Conservation (phyloP, 306 rosid genomes). For the Hippophae gyantsensis region DNA sequence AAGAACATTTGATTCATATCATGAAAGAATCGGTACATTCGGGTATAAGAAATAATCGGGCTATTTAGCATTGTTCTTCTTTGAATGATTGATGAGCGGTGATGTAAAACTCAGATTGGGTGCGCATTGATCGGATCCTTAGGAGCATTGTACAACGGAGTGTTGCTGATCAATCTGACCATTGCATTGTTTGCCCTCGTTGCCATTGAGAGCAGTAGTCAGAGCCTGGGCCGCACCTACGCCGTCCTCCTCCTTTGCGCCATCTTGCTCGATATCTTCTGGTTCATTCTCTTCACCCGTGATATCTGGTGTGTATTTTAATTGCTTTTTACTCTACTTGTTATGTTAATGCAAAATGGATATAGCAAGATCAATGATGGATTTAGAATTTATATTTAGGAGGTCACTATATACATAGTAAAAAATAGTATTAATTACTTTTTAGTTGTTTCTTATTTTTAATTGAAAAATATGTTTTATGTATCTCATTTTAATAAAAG, state of each 20-base stretch:
- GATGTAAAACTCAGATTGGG: conserved; percentile 41
- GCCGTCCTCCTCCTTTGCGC: conserved; percentile 78
- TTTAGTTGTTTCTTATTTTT: no score
- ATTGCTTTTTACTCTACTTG: background rate
- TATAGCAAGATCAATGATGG: background rate
- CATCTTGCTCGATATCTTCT: conserved; percentile 54
- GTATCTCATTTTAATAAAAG: no score
- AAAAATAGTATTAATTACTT: no score
- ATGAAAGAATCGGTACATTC: background rate
- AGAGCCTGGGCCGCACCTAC: conserved; percentile 90
- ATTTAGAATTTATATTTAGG: no score
- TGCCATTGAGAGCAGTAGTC: conserved; percentile 95
- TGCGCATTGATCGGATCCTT: conserved; percentile 84
- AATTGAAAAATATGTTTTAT: no score
- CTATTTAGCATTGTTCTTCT: background rate
- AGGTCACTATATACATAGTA: no score
- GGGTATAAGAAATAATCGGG: background rate
- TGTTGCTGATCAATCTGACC: conserved; percentile 58
- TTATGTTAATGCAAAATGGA: background rate
- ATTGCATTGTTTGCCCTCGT: conserved; percentile 83
- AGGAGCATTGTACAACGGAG: conserved; percentile 89
- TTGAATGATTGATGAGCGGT: background rate
- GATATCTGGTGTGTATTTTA: conserved; percentile 57
- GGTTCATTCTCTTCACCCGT: conserved; percentile 71
- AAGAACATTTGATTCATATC: no score